These are phyloP conservation scores for Phylloboletellus chloephorus DNA, from an alignment of 1,284 basidiomycete genomes.

Conservation along the genomic window DNA sequence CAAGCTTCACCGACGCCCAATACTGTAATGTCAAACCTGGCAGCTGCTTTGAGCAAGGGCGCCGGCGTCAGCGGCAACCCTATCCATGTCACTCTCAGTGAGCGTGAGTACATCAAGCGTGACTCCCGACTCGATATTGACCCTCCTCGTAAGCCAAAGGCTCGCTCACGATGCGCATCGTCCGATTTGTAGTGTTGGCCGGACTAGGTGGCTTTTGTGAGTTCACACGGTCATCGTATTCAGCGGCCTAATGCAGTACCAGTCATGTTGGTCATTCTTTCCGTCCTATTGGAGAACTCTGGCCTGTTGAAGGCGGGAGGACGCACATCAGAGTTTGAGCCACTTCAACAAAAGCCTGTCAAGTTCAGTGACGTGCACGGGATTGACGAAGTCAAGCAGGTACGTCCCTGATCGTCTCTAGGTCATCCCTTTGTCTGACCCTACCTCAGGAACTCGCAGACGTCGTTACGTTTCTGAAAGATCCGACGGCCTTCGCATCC, in stretches of 20 bases:
- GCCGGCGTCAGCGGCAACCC: conserved; percentile 49
- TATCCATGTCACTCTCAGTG: conserved; percentile 73
- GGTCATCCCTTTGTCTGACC: conserved; percentile 1
- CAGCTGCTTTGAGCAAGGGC: conserved; percentile 38
- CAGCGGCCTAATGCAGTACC: conserved; percentile 7
- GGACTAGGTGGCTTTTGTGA: conserved; percentile 49
- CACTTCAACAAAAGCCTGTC: conserved; percentile 71
- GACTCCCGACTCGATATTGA: neutral
- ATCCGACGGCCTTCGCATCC: conserved; percentile 82
- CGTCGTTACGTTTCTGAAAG: conserved; percentile 88
- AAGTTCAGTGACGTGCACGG: conserved; percentile 93
- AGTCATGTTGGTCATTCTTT: conserved; percentile 80
- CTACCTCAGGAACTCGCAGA: conserved; percentile 76
- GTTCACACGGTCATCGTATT: conserved; percentile 19
- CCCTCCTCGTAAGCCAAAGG: conserved; percentile 49
- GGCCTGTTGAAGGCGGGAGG: conserved; percentile 87
- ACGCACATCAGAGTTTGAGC: conserved; percentile 70
- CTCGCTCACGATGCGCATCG: conserved; percentile 55
- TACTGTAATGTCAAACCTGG: conserved; percentile 40
- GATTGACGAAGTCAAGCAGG: conserved; percentile 89
- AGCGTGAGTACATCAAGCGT: conserved; percentile 48
- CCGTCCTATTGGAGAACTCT: conserved; percentile 87
- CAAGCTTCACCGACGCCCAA: conserved; percentile 23
- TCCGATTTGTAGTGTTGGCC: conserved; percentile 55
- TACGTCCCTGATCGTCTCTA: conserved; percentile 25